Percentiles rank a stretch among this genome's conserved stretches.
Evolutionary conservation across 371 early-diverging fungal species (phyloP).

Genomic region (Actinomortierella ambigua): DNA sequence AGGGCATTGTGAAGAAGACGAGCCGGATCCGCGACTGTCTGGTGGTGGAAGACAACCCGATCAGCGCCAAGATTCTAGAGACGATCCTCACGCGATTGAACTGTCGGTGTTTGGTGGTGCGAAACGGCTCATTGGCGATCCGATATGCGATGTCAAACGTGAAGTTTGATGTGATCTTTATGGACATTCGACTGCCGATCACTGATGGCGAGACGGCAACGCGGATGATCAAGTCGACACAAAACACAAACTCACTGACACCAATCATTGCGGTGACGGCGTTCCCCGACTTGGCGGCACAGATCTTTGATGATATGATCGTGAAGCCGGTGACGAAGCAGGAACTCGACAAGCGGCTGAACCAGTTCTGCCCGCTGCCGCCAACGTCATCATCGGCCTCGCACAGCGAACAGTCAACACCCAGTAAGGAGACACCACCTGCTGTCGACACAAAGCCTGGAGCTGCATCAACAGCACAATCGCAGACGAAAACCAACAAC

Average conservation of each 20-base stretch:
- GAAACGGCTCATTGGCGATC: slow-evolving; percentile 91
- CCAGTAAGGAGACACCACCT: slow-evolving; percentile 11
- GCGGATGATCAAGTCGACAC: slow-evolving; percentile 93
- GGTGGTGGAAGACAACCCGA: slow-evolving; percentile 91
- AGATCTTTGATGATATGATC: slow-evolving; percentile 74
- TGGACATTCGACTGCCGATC: slow-evolving; percentile 94
- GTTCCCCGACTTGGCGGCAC: slow-evolving; percentile 65
- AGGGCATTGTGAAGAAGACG: slow-evolving; percentile 30
- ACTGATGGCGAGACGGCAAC: slow-evolving; percentile 91
- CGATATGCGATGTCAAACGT: slow-evolving; percentile 82
- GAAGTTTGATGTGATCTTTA: slow-evolving; percentile 90
- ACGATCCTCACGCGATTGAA: slow-evolving; percentile 75
- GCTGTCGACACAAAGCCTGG: too few relatives aligned
- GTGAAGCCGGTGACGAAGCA: slow-evolving; percentile 78
- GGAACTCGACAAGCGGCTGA: slow-evolving; percentile 54
- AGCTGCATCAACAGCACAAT: too few relatives aligned
- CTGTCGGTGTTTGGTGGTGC: slow-evolving; percentile 79
- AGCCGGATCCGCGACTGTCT: slow-evolving; percentile 56
- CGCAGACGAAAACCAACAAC: too few relatives aligned
- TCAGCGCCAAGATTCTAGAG: slow-evolving; percentile 86
- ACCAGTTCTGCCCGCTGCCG: slow-evolving; percentile 52
- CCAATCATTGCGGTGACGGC: slow-evolving; percentile 79
- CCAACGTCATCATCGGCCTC: slow-evolving; percentile 3
- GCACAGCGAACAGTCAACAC: slow-evolving; percentile 28
- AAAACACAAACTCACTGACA: slow-evolving; percentile 75